Conservation (phyloP, 306 rosid genomes). For the Cucumis hystrix region DNA sequence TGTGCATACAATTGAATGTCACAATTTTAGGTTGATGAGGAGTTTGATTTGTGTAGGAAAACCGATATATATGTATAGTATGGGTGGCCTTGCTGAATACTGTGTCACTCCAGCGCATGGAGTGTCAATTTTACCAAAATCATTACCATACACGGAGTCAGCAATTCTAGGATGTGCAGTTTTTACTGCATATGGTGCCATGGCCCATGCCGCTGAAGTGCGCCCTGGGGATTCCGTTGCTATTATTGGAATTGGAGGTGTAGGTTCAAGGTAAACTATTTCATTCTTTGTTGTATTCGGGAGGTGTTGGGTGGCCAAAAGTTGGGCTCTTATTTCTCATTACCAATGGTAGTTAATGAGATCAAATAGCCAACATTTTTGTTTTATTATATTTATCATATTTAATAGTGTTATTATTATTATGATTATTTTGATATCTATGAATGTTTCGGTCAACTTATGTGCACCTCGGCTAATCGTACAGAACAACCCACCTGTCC, state of each 20-base stretch:
- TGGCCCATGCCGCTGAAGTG: slow-evolving; percentile 96
- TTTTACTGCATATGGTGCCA: slow-evolving; percentile 95
- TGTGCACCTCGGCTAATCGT: no score
- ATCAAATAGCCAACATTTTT: no score
- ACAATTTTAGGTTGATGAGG: slow-evolving; percentile 13
- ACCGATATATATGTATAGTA: slow-evolving; percentile 81
- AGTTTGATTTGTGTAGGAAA: slow-evolving; percentile 37
- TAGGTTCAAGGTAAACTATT: slow-evolving; percentile 70
- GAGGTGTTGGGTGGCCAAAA: no score
- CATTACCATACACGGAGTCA: slow-evolving; percentile 76
- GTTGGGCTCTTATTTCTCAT: no score
- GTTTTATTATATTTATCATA: no score
- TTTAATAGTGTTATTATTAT: no score
- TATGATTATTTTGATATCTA: no score
- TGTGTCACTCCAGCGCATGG: slow-evolving; percentile 93
- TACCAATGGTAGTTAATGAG: no score
- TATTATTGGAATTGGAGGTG: slow-evolving; percentile 88
- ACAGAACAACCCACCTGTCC: no score
- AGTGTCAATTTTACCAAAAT: slow-evolving; percentile 46
- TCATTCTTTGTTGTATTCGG: no score
- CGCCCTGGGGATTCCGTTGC: slow-evolving; percentile 90
- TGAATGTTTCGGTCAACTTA: no score
- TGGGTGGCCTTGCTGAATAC: slow-evolving; percentile 98
- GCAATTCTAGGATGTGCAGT: slow-evolving; percentile 98
- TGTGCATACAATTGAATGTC: neutral